Conservation (phyloP, 495 filamentous ascomycete species). For the Aspergillus mulundensis region DNA sequence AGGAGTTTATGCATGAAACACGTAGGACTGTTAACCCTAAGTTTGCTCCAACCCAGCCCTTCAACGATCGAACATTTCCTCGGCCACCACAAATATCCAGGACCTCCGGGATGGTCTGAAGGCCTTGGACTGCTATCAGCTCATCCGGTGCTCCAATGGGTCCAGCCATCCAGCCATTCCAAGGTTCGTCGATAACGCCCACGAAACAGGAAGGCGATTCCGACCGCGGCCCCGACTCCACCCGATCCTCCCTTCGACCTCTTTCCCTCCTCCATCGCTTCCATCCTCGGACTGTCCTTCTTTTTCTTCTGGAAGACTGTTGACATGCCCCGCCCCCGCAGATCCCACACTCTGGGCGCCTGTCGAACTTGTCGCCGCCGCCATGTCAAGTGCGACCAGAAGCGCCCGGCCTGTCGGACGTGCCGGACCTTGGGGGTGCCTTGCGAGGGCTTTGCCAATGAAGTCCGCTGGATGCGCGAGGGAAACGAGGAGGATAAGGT, state of each 20-base stretch:
- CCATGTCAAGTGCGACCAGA: conserved; percentile 41
- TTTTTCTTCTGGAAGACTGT: background rate
- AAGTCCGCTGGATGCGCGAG: conserved; percentile 29
- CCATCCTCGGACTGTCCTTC: background rate
- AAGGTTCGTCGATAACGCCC: background rate
- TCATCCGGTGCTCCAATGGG: too few species aligned
- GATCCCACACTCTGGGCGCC: conserved; percentile 31
- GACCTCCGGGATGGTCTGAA: too few species aligned
- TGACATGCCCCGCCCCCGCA: conserved; percentile 17
- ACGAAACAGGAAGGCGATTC: background rate
- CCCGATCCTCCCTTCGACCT: background rate
- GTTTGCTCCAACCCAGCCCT: too few species aligned
- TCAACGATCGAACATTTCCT: too few species aligned
- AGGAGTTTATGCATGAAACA: too few species aligned
- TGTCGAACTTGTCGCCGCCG: conserved; percentile 35
- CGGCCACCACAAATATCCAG: too few species aligned
- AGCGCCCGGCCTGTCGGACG: conserved; percentile 30
- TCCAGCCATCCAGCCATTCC: too few species aligned
- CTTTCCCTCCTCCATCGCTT: background rate
- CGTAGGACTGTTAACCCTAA: too few species aligned
- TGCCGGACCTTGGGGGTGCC: conserved; percentile 24
- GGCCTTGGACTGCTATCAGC: too few species aligned
- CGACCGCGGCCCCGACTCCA: background rate
- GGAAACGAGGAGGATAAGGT: conserved; percentile 8
- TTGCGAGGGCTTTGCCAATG: conserved; percentile 33